phyloP scores from a whole-genome alignment of 192 early-diverging fungal species.

The Umbelopsis sp. region DNA sequence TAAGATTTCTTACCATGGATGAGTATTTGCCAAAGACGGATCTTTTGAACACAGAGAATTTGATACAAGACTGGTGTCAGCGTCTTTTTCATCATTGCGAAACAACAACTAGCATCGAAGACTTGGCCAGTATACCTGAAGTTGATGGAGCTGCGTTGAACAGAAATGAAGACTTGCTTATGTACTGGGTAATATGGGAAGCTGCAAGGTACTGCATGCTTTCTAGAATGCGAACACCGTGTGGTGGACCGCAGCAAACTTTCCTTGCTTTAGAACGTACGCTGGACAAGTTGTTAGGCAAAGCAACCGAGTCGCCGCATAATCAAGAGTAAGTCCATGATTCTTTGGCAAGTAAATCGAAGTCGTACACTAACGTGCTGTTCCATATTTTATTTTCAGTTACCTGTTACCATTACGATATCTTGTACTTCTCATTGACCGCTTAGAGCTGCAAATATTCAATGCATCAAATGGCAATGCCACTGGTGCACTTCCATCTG shows the following conservation, averaged over 20 bases:
- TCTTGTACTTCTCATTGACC: conserved; percentile 63
- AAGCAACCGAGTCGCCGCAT: neutral
- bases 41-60: neutral
- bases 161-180: conserved; percentile 44
- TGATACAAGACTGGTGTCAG: conserved; percentile 44
- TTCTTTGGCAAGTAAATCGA: neutral
- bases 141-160: neutral
- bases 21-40: conserved; percentile 27
- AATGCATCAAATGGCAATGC: conserved; percentile 65
- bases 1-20: conserved; percentile 56
- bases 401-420: conserved; percentile 40
- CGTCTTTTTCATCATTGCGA: conserved; percentile 67
- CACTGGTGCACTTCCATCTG: conserved; percentile 54
- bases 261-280: conserved; percentile 56
- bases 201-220: conserved; percentile 70
- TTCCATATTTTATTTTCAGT: neutral
- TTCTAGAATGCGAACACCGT: conserved; percentile 72
- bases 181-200: conserved; percentile 81
- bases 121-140: neutral
- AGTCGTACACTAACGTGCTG: neutral
- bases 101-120: conserved; percentile 8
- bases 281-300: conserved; percentile 38
- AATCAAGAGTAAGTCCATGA: neutral
- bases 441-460: conserved; percentile 74
- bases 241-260: conserved; percentile 71